phyloP scores from a whole-genome alignment of 1,139 yeast species.

The Yamadazyma triangularis region DNA sequence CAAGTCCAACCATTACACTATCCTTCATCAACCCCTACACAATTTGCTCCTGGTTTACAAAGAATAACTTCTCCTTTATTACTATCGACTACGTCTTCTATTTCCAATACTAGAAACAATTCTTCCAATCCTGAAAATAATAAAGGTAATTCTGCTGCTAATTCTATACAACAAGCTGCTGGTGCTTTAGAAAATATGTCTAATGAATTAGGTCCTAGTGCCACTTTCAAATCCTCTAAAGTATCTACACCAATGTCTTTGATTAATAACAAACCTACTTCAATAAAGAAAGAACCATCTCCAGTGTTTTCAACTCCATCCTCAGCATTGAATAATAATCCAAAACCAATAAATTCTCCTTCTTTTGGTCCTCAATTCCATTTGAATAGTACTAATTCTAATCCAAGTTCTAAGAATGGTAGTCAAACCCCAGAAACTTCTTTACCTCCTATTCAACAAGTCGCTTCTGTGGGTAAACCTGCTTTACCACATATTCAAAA shows the following conservation, averaged over 20 bases:
- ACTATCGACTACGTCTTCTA: conserved; percentile 41
- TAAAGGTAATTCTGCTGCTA: conserved; percentile 11
- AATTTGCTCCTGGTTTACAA: conserved; percentile 61
- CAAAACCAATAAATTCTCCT: conserved; percentile 28
- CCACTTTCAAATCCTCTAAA: conserved; percentile 28
- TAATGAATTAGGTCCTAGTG: conserved; percentile 44
- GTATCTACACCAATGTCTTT: conserved; percentile 20
- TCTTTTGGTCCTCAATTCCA: conserved; percentile 44
- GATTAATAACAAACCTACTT: conserved; percentile 16
- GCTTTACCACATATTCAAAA: conserved; percentile 25
- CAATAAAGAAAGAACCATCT: conserved; percentile 14
- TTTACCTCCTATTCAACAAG: conserved; percentile 36
- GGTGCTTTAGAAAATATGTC: conserved; percentile 60
- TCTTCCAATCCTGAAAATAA: conserved; percentile 5
- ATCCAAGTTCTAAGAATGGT: conserved; percentile 10
- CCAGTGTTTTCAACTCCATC: conserved; percentile 31
- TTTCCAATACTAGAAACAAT: conserved; percentile 30
- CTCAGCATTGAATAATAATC: conserved; percentile 25
- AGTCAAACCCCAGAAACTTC: conserved; percentile 19
- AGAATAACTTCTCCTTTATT: conserved; percentile 62
- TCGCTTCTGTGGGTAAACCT: conserved; percentile 15
- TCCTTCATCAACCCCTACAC: conserved; percentile 67
- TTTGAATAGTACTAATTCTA: conserved; percentile 12
- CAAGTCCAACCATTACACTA: conserved; percentile 56
- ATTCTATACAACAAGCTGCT: conserved; percentile 43